Evolutionary conservation across 768 basidiomycete species (phyloP).

Genomic region (Panellus pusillus): DNA sequence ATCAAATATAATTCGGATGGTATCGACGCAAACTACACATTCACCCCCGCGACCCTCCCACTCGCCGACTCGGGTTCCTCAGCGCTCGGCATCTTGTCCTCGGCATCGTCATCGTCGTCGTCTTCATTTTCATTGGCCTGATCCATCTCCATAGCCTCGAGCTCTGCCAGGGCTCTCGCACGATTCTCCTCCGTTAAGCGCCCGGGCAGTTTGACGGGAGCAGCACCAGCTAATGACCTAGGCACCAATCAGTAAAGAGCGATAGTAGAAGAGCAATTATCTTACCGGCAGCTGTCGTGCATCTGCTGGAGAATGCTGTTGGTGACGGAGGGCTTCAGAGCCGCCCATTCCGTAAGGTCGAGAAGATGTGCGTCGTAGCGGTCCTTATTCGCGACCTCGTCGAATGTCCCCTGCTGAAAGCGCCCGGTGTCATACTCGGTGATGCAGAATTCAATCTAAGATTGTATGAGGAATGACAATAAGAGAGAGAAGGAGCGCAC

Average conservation of each 20-base stretch:
- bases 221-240: not conserved
- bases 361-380: constrained; percentile 3
- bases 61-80: no score
- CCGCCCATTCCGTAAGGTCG: constrained; percentile 1
- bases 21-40: no score
- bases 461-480: not conserved
- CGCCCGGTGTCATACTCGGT: constrained; percentile 15
- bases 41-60: no score
- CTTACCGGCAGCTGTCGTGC: constrained; percentile 9
- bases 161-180: constrained; percentile 1
- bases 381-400: not conserved
- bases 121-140: not conserved
- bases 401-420: not conserved
- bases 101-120: not conserved
- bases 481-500: not conserved
- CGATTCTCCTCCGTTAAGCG: not conserved
- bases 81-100: no score
- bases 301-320: not conserved
- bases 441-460: constrained; percentile 17
- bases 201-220: not conserved
- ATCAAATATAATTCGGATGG: no score
- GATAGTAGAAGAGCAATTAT: no score
- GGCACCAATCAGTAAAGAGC: not conserved
- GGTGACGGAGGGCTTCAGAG: constrained; percentile 1
- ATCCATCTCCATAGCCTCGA: constrained; percentile 1